Percentiles rank a stretch among this genome's conserved stretches.
phyloP scores from a whole-genome alignment of 2,329 filamentous ascomycete species.

The Colletotrichum shisoi region DNA sequence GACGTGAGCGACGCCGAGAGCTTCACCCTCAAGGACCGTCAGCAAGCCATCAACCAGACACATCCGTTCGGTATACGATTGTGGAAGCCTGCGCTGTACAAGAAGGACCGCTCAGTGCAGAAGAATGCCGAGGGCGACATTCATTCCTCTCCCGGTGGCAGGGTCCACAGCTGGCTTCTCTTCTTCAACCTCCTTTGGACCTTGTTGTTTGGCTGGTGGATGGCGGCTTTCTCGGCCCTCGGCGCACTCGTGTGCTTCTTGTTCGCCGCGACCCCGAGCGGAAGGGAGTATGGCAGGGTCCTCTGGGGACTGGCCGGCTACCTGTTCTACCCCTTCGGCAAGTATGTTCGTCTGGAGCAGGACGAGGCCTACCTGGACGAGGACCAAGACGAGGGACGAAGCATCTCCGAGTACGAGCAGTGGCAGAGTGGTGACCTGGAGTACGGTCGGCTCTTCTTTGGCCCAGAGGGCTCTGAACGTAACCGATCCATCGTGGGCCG shows the following conservation, averaged over 20 bases:
- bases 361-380: constrained; percentile 95
- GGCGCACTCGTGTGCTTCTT: constrained; percentile 81
- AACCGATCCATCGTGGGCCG: constrained; percentile 84
- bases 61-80: constrained; percentile 98
- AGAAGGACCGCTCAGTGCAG: constrained; percentile 95
- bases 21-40: constrained; percentile 95
- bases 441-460: constrained; percentile 94
- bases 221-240: constrained; percentile 76
- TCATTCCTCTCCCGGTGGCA: constrained; percentile 89
- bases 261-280: constrained; percentile 80
- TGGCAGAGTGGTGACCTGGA: constrained; percentile 98
- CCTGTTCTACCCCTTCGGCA: constrained; percentile 94
- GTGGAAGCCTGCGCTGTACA: constrained; percentile 98
- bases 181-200: constrained; percentile 94
- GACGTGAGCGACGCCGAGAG: constrained; percentile 92
- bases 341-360: constrained; percentile 90
- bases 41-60: constrained; percentile 97
- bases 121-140: constrained; percentile 97
- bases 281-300: constrained; percentile 83
- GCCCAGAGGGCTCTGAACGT: constrained; percentile 77
- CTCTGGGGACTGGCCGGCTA: constrained; percentile 86
- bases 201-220: constrained; percentile 94
- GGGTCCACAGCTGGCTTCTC: constrained; percentile 83
- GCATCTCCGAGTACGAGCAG: constrained; percentile 98
- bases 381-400: constrained; percentile 92